Conservation (phyloP, 2,329 filamentous ascomycete genomes). For the Ambrosiella xylebori region DNA sequence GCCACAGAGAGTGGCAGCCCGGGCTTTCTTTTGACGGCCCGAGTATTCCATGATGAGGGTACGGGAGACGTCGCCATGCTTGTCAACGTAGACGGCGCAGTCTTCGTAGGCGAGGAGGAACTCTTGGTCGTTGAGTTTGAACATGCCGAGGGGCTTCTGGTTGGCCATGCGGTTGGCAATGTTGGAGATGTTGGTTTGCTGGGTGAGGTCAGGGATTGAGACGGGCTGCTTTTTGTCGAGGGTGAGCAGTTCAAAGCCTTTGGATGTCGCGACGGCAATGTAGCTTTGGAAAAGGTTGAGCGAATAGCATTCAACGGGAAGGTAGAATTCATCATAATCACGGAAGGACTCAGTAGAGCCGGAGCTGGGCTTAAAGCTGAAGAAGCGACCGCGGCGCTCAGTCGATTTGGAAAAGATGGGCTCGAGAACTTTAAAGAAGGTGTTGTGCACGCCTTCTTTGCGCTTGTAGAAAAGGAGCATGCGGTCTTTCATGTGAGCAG, state of each 20-base stretch:
- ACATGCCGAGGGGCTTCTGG: slow-evolving; percentile 85
- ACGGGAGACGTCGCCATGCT: slow-evolving; percentile 87
- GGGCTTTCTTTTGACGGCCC: slow-evolving; percentile 64
- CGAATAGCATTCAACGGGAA: slow-evolving; percentile 83
- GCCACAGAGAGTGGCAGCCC: slow-evolving; percentile 73
- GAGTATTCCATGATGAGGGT: slow-evolving; percentile 98
- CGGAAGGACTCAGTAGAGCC: slow-evolving; percentile 80
- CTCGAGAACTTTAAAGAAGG: slow-evolving; percentile 94
- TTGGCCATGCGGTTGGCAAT: slow-evolving; percentile 72
- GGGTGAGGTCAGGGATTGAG: slow-evolving; percentile 69
- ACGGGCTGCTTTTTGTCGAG: slow-evolving; percentile 94
- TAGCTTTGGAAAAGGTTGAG: slow-evolving; percentile 94
- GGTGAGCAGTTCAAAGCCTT: slow-evolving; percentile 89
- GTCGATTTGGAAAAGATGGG: slow-evolving; percentile 86
- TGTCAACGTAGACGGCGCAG: slow-evolving; percentile 94
- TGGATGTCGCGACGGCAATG: slow-evolving; percentile 76
- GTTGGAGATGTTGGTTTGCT: slow-evolving; percentile 58
- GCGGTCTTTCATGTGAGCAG: slow-evolving; percentile 91
- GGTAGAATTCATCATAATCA: slow-evolving; percentile 97
- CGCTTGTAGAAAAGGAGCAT: slow-evolving; percentile 95
- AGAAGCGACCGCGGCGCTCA: slow-evolving; percentile 59
- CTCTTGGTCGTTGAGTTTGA: slow-evolving; percentile 78
- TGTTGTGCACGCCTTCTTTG: slow-evolving; percentile 77
- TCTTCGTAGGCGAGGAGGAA: slow-evolving; percentile 91
- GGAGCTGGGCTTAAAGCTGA: slow-evolving; percentile 29